Conservation (phyloP, 352 stramenopile species). For the Phytophthora lateralis region DNA sequence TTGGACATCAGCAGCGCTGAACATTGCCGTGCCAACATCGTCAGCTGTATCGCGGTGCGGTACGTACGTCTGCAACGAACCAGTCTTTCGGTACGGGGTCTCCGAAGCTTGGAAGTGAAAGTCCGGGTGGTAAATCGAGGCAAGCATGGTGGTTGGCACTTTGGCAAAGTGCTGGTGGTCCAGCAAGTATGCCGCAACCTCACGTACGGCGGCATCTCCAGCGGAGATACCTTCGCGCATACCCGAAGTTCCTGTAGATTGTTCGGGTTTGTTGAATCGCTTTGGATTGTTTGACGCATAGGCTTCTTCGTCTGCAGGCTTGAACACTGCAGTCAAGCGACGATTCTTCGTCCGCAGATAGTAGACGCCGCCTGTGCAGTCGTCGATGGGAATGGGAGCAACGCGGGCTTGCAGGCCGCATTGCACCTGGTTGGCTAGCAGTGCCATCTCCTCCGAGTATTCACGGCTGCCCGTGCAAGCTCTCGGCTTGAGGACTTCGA, state of each 20-base stretch:
- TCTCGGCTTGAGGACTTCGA: conserved; percentile 31
- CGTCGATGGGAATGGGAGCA: conserved; percentile 49
- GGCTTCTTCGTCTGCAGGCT: conserved; percentile 68
- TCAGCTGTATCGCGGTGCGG: conserved; percentile 67
- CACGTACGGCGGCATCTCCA: conserved; percentile 54
- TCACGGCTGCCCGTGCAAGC: conserved; percentile 13
- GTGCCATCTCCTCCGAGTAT: conserved; percentile 29
- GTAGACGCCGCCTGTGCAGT: conserved; percentile 74
- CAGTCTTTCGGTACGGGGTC: conserved; percentile 39
- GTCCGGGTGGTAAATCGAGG: conserved; percentile 37
- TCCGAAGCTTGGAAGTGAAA: conserved; percentile 39
- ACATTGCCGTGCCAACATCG: conserved; percentile 53
- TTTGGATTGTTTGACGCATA: conserved; percentile 75
- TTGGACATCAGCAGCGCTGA: conserved; percentile 62
- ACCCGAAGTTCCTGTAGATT: conserved; percentile 10
- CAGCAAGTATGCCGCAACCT: conserved; percentile 61
- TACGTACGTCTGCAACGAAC: conserved; percentile 67
- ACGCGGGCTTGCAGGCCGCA: conserved; percentile 41
- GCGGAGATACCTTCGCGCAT: conserved; percentile 58
- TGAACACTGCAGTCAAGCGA: conserved; percentile 64
- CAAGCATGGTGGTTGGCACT: conserved; percentile 54
- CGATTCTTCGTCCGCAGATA: conserved; percentile 50
- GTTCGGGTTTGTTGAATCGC: conserved; percentile 18
- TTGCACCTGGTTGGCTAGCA: conserved; percentile 36
- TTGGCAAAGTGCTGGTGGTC: conserved; percentile 50